Evolutionary conservation across 2,329 filamentous ascomycete species (phyloP), one percentile per base, ranked within the genome.

Genomic region (Alternaria alternata): DNA sequence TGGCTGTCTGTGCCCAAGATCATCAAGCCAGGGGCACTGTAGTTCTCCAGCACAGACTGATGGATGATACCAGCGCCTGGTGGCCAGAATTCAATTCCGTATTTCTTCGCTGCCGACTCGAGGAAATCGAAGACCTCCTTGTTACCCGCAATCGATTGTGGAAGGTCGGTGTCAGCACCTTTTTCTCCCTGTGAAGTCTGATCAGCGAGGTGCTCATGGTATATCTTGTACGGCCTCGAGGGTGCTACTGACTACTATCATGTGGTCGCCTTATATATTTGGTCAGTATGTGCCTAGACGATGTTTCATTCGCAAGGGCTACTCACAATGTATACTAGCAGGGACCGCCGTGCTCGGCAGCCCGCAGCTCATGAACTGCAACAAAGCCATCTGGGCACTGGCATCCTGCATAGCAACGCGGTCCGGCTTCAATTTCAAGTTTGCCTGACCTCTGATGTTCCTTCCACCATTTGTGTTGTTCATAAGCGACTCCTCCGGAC

Each of bases 321-420:
- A 48, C 46, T 48, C 11, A 36, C 95, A 99, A 83, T 99, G 95
- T 70, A 98, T 97, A 79, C 94, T 97, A 49, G 95, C 94, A 11
- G 95, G 95, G 51, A 99, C 94, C 9, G 94, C 94, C 2, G 95
- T 97, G 61, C 88, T 88, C 28, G 91, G 91, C 54, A 99, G 86
- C 56, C 93, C 92, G 80, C 95, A 99, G 28, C 92, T 92, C 94
- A 99, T 99, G 85, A 99, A 99, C 81, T 99, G 95, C 71, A 99
- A 83, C 66, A 99, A 84, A 2, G 95, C 95, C 95, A 99, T 99
- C 83, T 99, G 95, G 6, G 95, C 95, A 30, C 93, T 97, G 14
- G 95, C 95, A 83, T 99, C 95, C 81, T 99, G 95, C 95, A 99
- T 99, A 66, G 96, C 96, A 70, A 98, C 95, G 54, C 95, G 88